Base-by-base conservation (phyloP, 2,329 filamentous ascomycete genomes). In the Cadophora gregata region DNA sequence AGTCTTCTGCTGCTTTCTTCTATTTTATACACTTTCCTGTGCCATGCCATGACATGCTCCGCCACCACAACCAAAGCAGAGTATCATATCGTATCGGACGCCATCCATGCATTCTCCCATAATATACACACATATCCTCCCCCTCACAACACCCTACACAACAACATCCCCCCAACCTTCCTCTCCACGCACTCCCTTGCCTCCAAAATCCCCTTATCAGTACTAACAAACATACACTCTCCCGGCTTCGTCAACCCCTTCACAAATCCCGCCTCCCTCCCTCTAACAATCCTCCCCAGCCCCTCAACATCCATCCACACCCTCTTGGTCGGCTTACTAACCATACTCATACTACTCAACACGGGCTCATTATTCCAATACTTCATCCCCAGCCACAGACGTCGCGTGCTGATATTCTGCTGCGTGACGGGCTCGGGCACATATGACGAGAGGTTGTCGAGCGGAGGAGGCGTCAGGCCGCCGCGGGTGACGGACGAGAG, bases 341-440 rank as follows among this genome's bases (percentile, higher is more conserved):
- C 78, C 79, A 91, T 79, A 63, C 79, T 80, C 81, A 91, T 85
- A 74, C 88, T 84, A 70, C 83, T 85, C 70, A 93, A 78, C 55
- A 92, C 90, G 0, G 90, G 88, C 75, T 88, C 83, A 73, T 88
- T 90, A 68, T 91, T 87, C 84, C 87, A 91, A 80, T 92, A 92
- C 79, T 92, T 93, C 76, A 93, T 75, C 0, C 89, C 90, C 19
- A 93, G 79, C 90, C 90, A 93, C 72, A 93, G 79, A 65, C 90
- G 80, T 70, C 89, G 80, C 59, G 82, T 83, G 1, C 88, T 83
- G 31, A 90, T 82, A 74, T 92, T 92, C 66, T 79, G 79, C 68
- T 83, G 81, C 61, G 85, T 87, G 42, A 86, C 80, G 1, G 82
- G 83, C 72, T 87, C 82, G 4, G 79, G 77, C 3, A 82, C 80